Base-by-base conservation (phyloP, 2,329 filamentous ascomycete genomes). In the Aphanocladium album region DNA sequence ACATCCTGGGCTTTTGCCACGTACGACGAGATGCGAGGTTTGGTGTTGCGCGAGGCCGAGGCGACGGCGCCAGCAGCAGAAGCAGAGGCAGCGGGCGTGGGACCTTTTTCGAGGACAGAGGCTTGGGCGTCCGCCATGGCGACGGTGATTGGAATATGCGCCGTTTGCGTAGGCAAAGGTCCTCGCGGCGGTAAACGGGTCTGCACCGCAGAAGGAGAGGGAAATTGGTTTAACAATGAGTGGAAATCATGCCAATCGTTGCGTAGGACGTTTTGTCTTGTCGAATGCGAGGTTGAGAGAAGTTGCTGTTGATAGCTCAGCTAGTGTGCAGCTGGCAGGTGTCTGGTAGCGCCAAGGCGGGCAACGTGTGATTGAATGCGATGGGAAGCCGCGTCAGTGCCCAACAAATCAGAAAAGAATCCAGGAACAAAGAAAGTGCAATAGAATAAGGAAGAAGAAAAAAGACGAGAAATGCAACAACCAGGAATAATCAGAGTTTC, bases 41-140 rank as follows among this genome's bases (percentile, higher is more conserved):
- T 27, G 11, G 39, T 16, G 39, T n/a, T 30, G 35, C 25, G 27
- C 5, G n/a, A 19, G 21, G 57, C 60, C 64, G 65, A 5, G 17
- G 43, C n/a, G n/a, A n/a, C n/a, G n/a, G n/a, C n/a, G n/a, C n/a
- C n/a, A n/a, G n/a, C n/a, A n/a, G n/a, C n/a, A n/a, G n/a, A n/a
- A n/a, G n/a, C n/a, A n/a, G n/a, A n/a, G n/a, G n/a, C n/a, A n/a
- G 14, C 21, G 50, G 33, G 53, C 17, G 14, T n/a, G 11, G 39
- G n/a, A 23, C 37, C 19, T 50, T 54, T 45, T 43, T 58, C 43
- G 25, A 41, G n/a, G 16, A 12, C 11, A 16, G 58, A 56, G 51
- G 23, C 16, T 21, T 3, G 19, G 7, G 46, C 23, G 46, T 17
- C 56, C 5, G 49, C 39, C 57, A 59, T 59, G 39, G 49, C 57